A percentile compares a stretch with the other conserved stretches of the same genome.
These are phyloP conservation scores for Cryphonectria naterciae DNA, from an alignment of 2,329 filamentous ascomycete species.

Conservation along the genomic window DNA sequence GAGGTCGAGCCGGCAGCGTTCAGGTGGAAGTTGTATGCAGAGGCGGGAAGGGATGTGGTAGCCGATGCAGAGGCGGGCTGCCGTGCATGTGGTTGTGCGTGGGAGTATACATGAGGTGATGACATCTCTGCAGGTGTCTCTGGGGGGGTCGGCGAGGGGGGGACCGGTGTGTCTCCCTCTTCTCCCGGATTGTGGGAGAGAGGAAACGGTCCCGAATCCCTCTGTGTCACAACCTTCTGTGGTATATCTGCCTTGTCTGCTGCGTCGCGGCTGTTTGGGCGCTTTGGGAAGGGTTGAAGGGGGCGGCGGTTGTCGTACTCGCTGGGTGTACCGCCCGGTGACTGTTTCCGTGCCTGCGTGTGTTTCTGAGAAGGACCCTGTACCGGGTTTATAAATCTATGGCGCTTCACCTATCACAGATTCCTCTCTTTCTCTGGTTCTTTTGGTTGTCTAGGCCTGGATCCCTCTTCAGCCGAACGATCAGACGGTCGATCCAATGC, in stretches of 20 bases:
- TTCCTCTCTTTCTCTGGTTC: not conserved
- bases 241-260: not conserved
- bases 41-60: slow-evolving; percentile 25
- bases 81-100: slow-evolving; percentile 23
- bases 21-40: slow-evolving; percentile 28
- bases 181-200: slow-evolving; percentile 22
- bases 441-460: not conserved
- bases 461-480: not conserved
- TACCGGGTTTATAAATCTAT: not conserved
- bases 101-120: slow-evolving; percentile 24
- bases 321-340: not conserved
- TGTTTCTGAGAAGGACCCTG: not conserved
- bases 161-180: slow-evolving; percentile 25
- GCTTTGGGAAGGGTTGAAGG: not conserved
- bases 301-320: not conserved
- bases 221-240: not conserved
- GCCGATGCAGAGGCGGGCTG: slow-evolving; percentile 22
- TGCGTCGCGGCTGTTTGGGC: slow-evolving; percentile 3
- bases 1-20: slow-evolving; percentile 14
- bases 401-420: not conserved
- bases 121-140: slow-evolving; percentile 24
- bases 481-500: slow-evolving; percentile 11
- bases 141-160: not conserved
- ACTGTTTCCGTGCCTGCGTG: not conserved
- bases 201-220: slow-evolving; percentile 17